Evolutionary conservation across 2,329 filamentous ascomycete genomes (phyloP).

Genomic region (Diaporthe helianthi): DNA sequence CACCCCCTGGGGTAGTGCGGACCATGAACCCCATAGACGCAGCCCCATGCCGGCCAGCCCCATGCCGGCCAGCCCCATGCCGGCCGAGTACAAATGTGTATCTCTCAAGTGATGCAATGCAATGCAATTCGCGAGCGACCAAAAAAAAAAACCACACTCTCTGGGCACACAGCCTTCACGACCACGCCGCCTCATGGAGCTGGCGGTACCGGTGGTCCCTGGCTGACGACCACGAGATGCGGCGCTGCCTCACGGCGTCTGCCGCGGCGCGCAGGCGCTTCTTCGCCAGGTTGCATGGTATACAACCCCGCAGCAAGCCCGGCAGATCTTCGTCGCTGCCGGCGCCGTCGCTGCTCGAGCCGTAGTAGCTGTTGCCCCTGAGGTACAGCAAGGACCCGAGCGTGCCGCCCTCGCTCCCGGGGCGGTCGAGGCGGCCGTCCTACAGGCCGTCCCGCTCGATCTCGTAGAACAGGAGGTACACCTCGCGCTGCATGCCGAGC

Average conservation of each 20-base stretch:
- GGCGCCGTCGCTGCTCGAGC: not conserved
- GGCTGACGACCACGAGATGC: slow-evolving; percentile 17
- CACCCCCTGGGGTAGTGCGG: not conserved
- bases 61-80: slow-evolving; percentile 7
- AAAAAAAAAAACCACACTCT: not conserved
- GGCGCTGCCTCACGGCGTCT: not conserved
- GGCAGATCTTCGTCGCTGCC: not conserved
- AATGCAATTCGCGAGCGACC: not conserved
- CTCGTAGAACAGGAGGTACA: slow-evolving; percentile 97
- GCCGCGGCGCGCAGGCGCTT: not conserved
- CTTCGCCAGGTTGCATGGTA: not conserved
- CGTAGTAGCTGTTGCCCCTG: slow-evolving; percentile 1
- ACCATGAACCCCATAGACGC: not conserved
- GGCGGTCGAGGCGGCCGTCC: slow-evolving; percentile 13
- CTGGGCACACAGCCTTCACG: not conserved
- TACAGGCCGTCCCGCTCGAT: slow-evolving; percentile 61
- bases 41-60: slow-evolving; percentile 5
- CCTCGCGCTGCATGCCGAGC: slow-evolving; percentile 90
- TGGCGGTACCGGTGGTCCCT: slow-evolving; percentile 18
- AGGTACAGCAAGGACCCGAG: slow-evolving; percentile 16
- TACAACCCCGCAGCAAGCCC: not conserved
- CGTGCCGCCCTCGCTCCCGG: slow-evolving; percentile 1
- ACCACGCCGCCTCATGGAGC: slow-evolving; percentile 15
- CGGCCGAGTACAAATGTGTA: not conserved
- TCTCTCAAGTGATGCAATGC: slow-evolving; percentile 4